phyloP scores from a whole-genome alignment of 2,329 filamentous ascomycete species.

The Penicillium nordicum region DNA sequence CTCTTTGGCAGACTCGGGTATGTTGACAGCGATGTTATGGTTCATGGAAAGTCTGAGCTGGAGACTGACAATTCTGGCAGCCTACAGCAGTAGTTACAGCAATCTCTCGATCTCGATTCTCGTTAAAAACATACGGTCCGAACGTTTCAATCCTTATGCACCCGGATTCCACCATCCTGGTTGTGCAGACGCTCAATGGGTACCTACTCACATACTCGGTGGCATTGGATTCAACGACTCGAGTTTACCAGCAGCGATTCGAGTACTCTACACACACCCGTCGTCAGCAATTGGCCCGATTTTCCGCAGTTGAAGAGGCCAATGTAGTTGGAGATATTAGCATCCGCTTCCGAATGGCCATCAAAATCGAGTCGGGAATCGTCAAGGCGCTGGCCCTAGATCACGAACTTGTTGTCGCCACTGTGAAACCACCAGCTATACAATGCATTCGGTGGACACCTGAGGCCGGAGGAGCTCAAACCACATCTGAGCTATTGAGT shows the following conservation, averaged over 20 bases:
- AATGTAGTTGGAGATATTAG: slow-evolving; percentile 80
- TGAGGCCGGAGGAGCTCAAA: slow-evolving; percentile 76
- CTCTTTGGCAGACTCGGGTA: slow-evolving; percentile 96
- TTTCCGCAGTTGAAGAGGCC: slow-evolving; percentile 75
- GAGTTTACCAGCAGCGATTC: slow-evolving; percentile 82
- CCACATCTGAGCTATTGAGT: slow-evolving; percentile 82
- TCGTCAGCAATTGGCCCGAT: slow-evolving; percentile 44
- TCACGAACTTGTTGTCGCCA: slow-evolving; percentile 88
- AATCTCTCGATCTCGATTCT: slow-evolving; percentile 75
- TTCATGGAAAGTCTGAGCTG: slow-evolving; percentile 10
- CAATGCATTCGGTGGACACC: slow-evolving; percentile 96
- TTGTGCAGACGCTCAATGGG: slow-evolving; percentile 79
- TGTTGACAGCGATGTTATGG: slow-evolving; percentile 21
- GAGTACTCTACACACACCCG: slow-evolving; percentile 46
- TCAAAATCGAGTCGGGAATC: slow-evolving; percentile 95
- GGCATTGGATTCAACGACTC: slow-evolving; percentile 74
- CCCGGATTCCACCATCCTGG: slow-evolving; percentile 87
- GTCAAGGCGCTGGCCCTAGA: slow-evolving; percentile 82
- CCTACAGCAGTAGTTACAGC: slow-evolving; percentile 85
- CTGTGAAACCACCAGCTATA: slow-evolving; percentile 84
- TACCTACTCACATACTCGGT: slow-evolving; percentile 94
- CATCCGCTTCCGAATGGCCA: slow-evolving; percentile 92
- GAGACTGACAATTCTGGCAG: slow-evolving; percentile 46
- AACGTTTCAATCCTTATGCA: slow-evolving; percentile 82
- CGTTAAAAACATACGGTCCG: slow-evolving; percentile 75